These are phyloP conservation scores for Pelargonium nanum DNA, from an alignment of 345 rosid species.

Conservation along the genomic window DNA sequence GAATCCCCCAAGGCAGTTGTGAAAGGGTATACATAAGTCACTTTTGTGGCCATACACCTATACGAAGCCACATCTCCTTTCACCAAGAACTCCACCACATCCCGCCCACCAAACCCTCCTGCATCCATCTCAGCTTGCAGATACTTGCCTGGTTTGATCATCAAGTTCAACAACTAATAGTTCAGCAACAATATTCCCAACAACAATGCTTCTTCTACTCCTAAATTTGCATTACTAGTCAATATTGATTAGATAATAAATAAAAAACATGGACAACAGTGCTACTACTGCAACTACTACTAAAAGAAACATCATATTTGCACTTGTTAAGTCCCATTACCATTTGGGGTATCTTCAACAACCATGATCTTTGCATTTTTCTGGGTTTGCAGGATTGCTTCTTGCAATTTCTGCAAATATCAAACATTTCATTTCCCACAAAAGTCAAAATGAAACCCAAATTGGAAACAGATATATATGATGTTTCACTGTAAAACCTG, in stretches of 20 bases:
- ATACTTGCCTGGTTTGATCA: slow-evolving; percentile 41
- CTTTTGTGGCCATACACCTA: slow-evolving; percentile 69
- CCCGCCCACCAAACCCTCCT: slow-evolving; percentile 43
- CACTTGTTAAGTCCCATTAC: slow-evolving; percentile 22
- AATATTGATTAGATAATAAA: no score
- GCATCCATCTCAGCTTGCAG: slow-evolving; percentile 70
- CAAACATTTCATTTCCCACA: neutral
- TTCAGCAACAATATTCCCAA: neutral
- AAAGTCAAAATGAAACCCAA: neutral
- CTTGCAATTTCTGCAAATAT: slow-evolving; percentile 46
- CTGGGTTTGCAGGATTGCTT: slow-evolving; percentile 61
- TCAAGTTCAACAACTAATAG: neutral
- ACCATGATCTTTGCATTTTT: slow-evolving; percentile 47
- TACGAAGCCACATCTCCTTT: slow-evolving; percentile 67
- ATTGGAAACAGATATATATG: neutral
- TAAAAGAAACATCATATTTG: neutral
- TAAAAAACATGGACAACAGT: neutral
- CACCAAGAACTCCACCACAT: slow-evolving; percentile 72
- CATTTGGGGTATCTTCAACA: slow-evolving; percentile 57
- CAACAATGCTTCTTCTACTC: neutral
- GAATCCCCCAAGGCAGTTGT: slow-evolving; percentile 88
- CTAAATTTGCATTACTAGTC: no score
- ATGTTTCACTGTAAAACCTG: slow-evolving; percentile 28
- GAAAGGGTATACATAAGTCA: slow-evolving; percentile 82
- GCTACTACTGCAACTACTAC: neutral